Evolutionary conservation across 2,329 filamentous ascomycete genomes (phyloP).

Genomic region (Lachnellula subtilissima): DNA sequence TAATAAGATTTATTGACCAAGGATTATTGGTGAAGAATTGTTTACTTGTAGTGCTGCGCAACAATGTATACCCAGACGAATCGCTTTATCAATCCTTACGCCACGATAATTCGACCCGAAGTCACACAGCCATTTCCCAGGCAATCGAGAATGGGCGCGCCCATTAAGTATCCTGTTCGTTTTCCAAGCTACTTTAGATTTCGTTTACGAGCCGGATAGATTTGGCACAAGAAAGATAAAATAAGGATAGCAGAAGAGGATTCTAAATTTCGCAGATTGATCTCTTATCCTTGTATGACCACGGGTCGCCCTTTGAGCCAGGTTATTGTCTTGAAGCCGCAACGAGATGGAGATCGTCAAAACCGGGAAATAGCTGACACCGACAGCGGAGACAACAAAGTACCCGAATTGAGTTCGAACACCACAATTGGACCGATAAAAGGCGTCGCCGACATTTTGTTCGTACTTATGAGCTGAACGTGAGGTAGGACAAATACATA

Average conservation of each 20-base stretch:
- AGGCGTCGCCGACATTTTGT: too few relatives aligned
- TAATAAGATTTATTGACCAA: neutral
- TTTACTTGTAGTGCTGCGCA: slow-evolving; percentile 13
- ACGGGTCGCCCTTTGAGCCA: neutral
- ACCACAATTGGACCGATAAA: neutral
- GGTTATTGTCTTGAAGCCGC: neutral
- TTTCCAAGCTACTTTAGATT: too few relatives aligned
- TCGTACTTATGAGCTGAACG: too few relatives aligned
- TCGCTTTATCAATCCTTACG: slow-evolving; percentile 13
- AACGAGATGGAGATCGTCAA: slow-evolving; percentile 1
- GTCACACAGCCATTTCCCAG: neutral
- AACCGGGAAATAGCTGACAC: neutral
- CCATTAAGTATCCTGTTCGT: too few relatives aligned
- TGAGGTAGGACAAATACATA: too few relatives aligned
- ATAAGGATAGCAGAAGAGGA: too few relatives aligned
- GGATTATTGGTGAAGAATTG: neutral
- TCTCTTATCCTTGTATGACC: neutral
- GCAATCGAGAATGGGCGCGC: neutral
- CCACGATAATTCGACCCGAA: neutral
- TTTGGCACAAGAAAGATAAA: too few relatives aligned
- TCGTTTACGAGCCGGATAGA: too few relatives aligned
- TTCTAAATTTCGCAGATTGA: neutral
- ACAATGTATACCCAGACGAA: slow-evolving; percentile 14
- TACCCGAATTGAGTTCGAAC: neutral
- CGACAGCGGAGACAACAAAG: neutral